phyloP scores from a whole-genome alignment of 495 filamentous ascomycete genomes.

The Neurospora sp. region DNA sequence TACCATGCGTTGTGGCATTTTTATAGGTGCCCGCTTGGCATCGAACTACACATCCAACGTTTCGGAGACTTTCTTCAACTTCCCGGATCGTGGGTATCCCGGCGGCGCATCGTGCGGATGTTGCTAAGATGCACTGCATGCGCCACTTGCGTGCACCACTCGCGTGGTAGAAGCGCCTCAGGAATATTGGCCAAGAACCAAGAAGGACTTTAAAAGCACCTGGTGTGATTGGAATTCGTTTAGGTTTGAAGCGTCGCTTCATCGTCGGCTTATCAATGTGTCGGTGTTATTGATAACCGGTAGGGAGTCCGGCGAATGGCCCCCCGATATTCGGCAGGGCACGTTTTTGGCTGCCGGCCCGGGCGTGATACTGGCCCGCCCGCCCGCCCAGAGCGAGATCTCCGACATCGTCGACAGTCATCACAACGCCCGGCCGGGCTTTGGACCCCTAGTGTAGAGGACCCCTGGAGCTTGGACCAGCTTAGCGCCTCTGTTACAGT shows the following conservation, averaged over 20 bases:
- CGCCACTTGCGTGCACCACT: neutral
- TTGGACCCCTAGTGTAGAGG: neutral
- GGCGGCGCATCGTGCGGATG: neutral
- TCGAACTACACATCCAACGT: too few species aligned
- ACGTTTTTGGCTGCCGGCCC: neutral
- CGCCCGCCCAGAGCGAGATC: neutral
- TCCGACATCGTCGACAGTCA: neutral
- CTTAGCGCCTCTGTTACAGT: neutral
- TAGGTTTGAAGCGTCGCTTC: too few species aligned
- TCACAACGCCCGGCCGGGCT: neutral
- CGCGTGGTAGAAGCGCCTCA: neutral
- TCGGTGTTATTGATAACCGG: too few species aligned
- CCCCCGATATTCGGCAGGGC: neutral
- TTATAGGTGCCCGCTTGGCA: too few species aligned
- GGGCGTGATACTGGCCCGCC: neutral
- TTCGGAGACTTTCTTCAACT: neutral
- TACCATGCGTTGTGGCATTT: neutral
- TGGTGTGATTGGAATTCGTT: too few species aligned
- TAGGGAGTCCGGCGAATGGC: neutral
- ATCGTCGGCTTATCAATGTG: too few species aligned
- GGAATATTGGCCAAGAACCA: neutral
- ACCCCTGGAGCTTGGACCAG: neutral
- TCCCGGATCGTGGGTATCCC: neutral
- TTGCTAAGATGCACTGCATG: neutral
- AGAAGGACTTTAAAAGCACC: too few species aligned